Evolutionary conservation across 305 asterid genomes (phyloP).

Genomic region (Fraxinus dipetala): DNA sequence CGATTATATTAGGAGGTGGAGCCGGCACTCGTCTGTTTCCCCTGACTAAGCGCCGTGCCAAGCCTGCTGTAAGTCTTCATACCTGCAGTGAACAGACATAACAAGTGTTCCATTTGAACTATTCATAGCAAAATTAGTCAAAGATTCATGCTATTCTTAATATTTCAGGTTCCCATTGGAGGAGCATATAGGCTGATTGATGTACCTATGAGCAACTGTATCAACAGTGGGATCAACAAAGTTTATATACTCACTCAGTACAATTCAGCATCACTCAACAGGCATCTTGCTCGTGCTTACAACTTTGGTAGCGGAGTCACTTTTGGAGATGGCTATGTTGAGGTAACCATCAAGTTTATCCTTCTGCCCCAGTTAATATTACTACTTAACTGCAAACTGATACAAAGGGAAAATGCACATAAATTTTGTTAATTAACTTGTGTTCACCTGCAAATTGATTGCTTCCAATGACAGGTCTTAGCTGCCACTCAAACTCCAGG

Average conservation of each 20-base stretch:
- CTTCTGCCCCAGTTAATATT: neutral
- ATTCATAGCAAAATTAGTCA: neutral
- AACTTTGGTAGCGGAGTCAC: slow-evolving; percentile 69
- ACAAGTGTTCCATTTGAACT: neutral
- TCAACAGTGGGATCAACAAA: slow-evolving; percentile 90
- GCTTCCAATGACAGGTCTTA: slow-evolving; percentile 52
- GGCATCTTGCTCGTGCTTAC: slow-evolving; percentile 88
- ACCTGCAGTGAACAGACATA: slow-evolving; percentile 7
- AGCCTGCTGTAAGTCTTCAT: slow-evolving; percentile 74
- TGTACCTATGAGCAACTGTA: slow-evolving; percentile 97
- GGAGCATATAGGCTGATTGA: slow-evolving; percentile 93
- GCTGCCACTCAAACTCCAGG: slow-evolving; percentile 99
- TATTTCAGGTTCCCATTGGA: slow-evolving; percentile 84
- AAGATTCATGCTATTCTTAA: neutral
- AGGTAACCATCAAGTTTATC: slow-evolving; percentile 39
- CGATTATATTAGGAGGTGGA: slow-evolving; percentile 95
- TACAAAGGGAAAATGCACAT: slow-evolving; percentile 5
- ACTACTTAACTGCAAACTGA: neutral
- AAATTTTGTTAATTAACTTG: slow-evolving; percentile 4
- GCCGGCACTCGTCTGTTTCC: slow-evolving; percentile 97
- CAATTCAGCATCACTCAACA: slow-evolving; percentile 93
- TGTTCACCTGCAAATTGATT: slow-evolving; percentile 5
- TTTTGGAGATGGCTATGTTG: slow-evolving; percentile 91
- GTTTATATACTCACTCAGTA: slow-evolving; percentile 91
- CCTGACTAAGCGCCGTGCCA: slow-evolving; percentile 88